Evolutionary conservation across 768 basidiomycete genomes (phyloP).

Genomic region (Tubosaeta sp.): DNA sequence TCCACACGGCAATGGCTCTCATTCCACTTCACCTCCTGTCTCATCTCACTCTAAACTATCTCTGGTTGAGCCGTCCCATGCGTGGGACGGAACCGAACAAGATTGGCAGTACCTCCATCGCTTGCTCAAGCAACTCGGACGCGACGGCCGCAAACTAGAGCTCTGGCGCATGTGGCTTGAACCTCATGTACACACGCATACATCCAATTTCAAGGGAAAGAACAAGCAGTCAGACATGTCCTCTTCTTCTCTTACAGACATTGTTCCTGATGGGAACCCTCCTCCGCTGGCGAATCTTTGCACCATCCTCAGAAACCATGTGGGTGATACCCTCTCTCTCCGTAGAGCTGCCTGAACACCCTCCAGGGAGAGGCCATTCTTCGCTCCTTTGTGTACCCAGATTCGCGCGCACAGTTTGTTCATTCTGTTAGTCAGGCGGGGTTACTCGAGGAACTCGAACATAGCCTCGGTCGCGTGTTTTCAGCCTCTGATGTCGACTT

Average conservation of each 20-base stretch:
- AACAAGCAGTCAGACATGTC: constrained; percentile 39
- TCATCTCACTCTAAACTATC: constrained; percentile 21
- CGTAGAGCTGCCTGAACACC: constrained; percentile 6
- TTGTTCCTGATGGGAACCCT: constrained; percentile 6
- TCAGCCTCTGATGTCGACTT: constrained; percentile 52
- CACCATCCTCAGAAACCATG: constrained; percentile 54
- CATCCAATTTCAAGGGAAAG: constrained; percentile 30
- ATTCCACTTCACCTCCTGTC: neutral
- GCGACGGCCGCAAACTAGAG: constrained; percentile 73
- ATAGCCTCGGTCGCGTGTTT: constrained; percentile 21
- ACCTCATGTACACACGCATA: constrained; percentile 23
- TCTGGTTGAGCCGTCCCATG: constrained; percentile 24
- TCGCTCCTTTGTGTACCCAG: constrained; percentile 63
- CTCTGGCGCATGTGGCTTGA: constrained; percentile 72
- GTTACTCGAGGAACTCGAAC: constrained; percentile 31
- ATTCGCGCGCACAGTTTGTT: constrained; percentile 68
- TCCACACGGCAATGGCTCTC: constrained; percentile 1
- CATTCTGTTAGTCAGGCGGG: constrained; percentile 47
- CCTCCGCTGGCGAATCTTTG: constrained; percentile 43
- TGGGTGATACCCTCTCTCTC: constrained; percentile 38
- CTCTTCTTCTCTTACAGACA: constrained; percentile 3
- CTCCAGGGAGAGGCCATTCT: constrained; percentile 54
- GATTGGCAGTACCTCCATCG: constrained; percentile 60
- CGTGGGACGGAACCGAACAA: constrained; percentile 54
- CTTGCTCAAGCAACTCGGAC: constrained; percentile 48